Evolutionary conservation across 805 yeast genomes (phyloP), one percentile per base, ranked within the genome.

Genomic region (Candida lessepsii): DNA sequence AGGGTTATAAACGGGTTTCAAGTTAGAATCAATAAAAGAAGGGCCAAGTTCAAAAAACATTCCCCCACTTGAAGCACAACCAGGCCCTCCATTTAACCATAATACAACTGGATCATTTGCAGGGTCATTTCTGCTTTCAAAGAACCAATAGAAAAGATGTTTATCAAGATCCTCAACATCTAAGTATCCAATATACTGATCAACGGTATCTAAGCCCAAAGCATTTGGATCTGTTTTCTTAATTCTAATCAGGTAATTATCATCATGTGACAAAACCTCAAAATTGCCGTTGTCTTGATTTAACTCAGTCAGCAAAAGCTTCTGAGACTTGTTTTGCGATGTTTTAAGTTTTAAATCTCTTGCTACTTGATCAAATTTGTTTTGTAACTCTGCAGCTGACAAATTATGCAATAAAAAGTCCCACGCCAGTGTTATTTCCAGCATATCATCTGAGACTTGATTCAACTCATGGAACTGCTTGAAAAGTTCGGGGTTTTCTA

Each of bases 141-240:
- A 58, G 42, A 57, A 58, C 61, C 61, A 60, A 45, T 53, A 60
- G 45, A 60, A 60, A 35, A 60, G 56, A 40, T 60, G 65, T 47
- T 57, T 56, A 50, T 86, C 96, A 45, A 78, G 85, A 36, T 78
- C 81, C 41, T 69, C 75, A 34, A 83, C 79, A 59, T 87, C 96
- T 56, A 87, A 75, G 62, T 87, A 87, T 29, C 96, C 96, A 16
- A 87, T 71, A 58, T 75, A 80, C 59, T 87, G 96, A 54, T 81
- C 77, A 35, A 86, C 95, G 2, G 71, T 60, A 65, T 89, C 96
- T 37, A 89, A 65, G 10, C 91, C 93, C 50, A 89, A 73, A 26
- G 62, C 69, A 42, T 70, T 67, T 9, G 93, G 91, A 24, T 27
- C 30, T 4, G 26, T 9, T 17, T 35, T 32, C 25, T 40, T 46